phyloP scores from a whole-genome alignment of 2,329 filamentous ascomycete genomes.

The Fusarium guadeloupense region DNA sequence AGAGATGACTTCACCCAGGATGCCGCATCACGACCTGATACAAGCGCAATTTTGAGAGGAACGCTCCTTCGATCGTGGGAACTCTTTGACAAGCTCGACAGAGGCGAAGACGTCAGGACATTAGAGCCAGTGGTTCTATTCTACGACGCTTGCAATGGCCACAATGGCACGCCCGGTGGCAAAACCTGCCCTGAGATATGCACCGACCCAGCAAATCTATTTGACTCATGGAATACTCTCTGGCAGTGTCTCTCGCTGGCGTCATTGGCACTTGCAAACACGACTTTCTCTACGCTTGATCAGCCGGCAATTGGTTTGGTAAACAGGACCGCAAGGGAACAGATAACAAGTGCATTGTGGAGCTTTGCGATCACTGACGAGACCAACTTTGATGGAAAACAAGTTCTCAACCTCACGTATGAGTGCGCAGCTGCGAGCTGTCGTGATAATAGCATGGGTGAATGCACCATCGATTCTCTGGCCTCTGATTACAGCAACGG shows the following conservation, averaged over 20 bases:
- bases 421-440: constrained; percentile 19
- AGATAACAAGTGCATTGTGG: not conserved
- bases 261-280: not conserved
- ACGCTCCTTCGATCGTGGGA: not conserved
- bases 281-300: not conserved
- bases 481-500: not conserved
- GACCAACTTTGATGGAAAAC: not conserved
- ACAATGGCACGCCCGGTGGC: not conserved
- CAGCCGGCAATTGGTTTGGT: rapidly evolving
- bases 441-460: not conserved
- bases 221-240: constrained; percentile 7
- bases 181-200: constrained; percentile 1
- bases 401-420: constrained; percentile 1
- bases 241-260: constrained; percentile 13
- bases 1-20: not conserved
- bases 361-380: not conserved
- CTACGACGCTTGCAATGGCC: not conserved
- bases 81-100: not conserved
- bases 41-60: not conserved
- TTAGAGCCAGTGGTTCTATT: not conserved
- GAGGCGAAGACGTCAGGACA: rapidly evolving
- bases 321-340: not conserved
- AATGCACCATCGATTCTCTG: not conserved
- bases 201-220: not conserved
- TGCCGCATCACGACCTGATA: constrained; percentile 2